Conservation (phyloP, 371 early-diverging fungal genomes). For the Smittium culicis region DNA sequence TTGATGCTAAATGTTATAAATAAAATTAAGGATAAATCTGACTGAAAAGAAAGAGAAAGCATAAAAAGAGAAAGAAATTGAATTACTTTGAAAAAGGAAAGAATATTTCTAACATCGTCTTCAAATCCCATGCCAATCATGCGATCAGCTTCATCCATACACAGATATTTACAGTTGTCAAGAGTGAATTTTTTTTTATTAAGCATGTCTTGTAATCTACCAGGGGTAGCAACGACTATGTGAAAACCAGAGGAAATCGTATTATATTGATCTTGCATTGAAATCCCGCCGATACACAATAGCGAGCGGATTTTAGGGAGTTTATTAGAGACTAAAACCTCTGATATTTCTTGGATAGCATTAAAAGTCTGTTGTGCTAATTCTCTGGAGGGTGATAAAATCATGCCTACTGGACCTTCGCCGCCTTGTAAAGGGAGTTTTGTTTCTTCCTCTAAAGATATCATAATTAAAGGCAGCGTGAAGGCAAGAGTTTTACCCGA, state of each 20-base stretch:
- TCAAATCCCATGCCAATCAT: conserved; percentile 94
- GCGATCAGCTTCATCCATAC: conserved; percentile 94
- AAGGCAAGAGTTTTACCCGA: conserved; percentile 98
- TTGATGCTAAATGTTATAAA: conserved; percentile 45
- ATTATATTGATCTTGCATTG: conserved; percentile 74
- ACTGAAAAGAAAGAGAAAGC: conserved; percentile 12
- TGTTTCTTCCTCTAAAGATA: conserved; percentile 76
- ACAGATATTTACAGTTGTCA: conserved; percentile 51
- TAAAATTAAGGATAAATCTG: no score
- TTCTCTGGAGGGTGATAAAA: conserved; percentile 92
- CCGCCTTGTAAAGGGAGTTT: conserved; percentile 44
- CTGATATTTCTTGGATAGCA: conserved; percentile 51
- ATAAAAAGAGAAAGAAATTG: conserved; percentile 11
- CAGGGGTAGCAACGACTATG: conserved; percentile 95
- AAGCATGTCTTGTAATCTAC: conserved; percentile 89
- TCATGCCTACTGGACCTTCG: conserved; percentile 68
- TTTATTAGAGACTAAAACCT: conserved; percentile 44
- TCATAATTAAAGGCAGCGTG: conserved; percentile 70
- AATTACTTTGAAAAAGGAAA: conserved; percentile 71
- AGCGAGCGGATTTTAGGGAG: conserved; percentile 64
- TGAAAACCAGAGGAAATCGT: conserved; percentile 80
- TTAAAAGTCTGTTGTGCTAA: conserved; percentile 73
- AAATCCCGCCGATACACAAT: conserved; percentile 90
- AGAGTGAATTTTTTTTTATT: conserved; percentile 68
- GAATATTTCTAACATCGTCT: conserved; percentile 74